Base-by-base conservation (phyloP, 768 basidiomycete species). In the Ramaria sp. region DNA sequence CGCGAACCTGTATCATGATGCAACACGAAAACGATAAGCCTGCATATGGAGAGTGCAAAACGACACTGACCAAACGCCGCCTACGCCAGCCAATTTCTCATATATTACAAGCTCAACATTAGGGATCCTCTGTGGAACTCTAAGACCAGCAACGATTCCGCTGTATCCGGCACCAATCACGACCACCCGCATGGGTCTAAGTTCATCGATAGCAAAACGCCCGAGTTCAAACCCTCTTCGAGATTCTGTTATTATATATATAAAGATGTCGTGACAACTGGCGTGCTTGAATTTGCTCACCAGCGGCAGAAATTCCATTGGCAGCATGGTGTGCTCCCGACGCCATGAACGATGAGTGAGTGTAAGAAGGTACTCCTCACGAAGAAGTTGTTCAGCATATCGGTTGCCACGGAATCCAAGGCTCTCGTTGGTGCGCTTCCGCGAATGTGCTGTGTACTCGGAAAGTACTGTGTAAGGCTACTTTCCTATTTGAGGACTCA, bases 151-250 rank as follows among this genome's bases (percentile, higher is more conserved):
- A 7, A 75, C 72, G 61, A 83, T 79, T 3, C 82, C 82, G 46
- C 78, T 77, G 65, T 75, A 82, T 1, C 82, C 81, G 12, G 81
- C 79, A 34, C 82, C 82, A 34, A 84, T 78, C 27, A 74, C 68
- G 5, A 78, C 73, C 27, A 82, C 78, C 61, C 73, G 78, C 54
- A 82, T 77, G 17, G 75, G 78, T 27, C 79, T 72, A 31, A 72
- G 63, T 47, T 80, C 78, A 62, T 81, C 81, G 51, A 82, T 72
- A 24, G 73, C 68, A 59, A 80, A 79, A 34, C 72, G 64, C 1
- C 76, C 76, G 20, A 78, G 59, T 42, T 37, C 34, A 37, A 37
- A 37, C 34, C 10, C 34, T 37, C 13, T 2, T 37, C 34, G 34
- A 37, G 34, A 13, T 10, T 13, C 27, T 27, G 27, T 27, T 27